A percentile compares a stretch with the other conserved stretches of the same genome.
Conservation (phyloP, 2,329 filamentous ascomycete species). For the Exophiala xenobiotica region DNA sequence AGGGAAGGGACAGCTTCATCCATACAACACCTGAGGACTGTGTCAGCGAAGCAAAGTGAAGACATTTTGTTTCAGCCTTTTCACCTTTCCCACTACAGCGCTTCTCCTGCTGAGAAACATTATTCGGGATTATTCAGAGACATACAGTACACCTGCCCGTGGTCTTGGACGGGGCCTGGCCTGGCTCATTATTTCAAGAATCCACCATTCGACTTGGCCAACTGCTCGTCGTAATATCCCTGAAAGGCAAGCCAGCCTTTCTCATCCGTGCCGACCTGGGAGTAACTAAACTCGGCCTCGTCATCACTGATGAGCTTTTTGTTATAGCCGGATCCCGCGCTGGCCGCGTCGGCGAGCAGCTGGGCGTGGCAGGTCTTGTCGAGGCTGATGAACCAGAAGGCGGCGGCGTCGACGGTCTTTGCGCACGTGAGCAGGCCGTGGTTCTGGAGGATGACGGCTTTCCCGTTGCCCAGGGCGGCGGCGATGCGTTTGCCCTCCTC, state of each 20-base stretch:
- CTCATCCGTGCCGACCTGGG: slow-evolving; percentile 37
- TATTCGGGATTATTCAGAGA: no score
- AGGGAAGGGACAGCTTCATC: no score
- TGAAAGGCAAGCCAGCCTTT: slow-evolving; percentile 57
- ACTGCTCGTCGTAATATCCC: slow-evolving; percentile 54
- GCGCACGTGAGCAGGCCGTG: slow-evolving; percentile 57
- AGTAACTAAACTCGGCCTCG: slow-evolving; percentile 27
- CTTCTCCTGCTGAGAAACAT: no score
- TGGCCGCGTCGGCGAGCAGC: slow-evolving; percentile 42
- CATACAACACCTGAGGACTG: no score
- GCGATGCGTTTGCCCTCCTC: slow-evolving; percentile 55
- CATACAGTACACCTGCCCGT: no score
- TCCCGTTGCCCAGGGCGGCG: slow-evolving; percentile 47
- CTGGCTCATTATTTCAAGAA: slow-evolving; percentile 44
- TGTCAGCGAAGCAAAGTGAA: no score
- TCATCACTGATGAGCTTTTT: slow-evolving; percentile 30
- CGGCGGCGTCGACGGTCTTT: slow-evolving; percentile 50
- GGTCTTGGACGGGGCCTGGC: no score
- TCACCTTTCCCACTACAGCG: no score
- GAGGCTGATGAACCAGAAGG: slow-evolving; percentile 56
- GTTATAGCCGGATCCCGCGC: slow-evolving; percentile 37
- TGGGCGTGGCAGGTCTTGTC: slow-evolving; percentile 45
- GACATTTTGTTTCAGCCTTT: no score
- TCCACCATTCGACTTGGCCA: slow-evolving; percentile 50
- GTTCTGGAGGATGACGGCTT: slow-evolving; percentile 56